Evolutionary conservation across 331 rosid genomes (phyloP).

Genomic region (Phaseolus coccineus): DNA sequence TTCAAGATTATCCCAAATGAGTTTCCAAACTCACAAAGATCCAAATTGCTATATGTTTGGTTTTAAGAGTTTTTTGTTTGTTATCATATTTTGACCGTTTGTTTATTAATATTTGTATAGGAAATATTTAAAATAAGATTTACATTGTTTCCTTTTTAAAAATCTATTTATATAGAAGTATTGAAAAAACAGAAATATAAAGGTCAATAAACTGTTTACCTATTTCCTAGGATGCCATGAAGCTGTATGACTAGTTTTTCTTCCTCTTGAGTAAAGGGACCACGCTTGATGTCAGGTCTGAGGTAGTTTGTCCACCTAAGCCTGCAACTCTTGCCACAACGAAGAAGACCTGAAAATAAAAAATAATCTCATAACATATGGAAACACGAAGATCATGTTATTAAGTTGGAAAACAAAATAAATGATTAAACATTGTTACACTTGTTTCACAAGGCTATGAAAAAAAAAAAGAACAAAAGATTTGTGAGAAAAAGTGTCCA

Average conservation of each 20-base stretch:
- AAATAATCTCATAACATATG: background rate
- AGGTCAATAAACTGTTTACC: slow-evolving; percentile 53
- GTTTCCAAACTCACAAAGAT: background rate
- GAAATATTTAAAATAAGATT: background rate
- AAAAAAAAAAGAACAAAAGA: background rate
- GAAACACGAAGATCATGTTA: background rate
- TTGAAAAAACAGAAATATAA: background rate
- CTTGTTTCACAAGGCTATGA: background rate
- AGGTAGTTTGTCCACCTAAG: slow-evolving; percentile 98
- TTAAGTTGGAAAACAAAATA: slow-evolving; percentile 30
- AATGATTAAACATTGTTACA: background rate
- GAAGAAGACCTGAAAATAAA: slow-evolving; percentile 83
- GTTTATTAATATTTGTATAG: background rate
- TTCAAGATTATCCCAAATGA: background rate
- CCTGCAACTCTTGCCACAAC: slow-evolving; percentile 98
- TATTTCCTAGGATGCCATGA: slow-evolving; percentile 95
- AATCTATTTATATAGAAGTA: background rate
- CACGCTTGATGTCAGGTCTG: slow-evolving; percentile 93
- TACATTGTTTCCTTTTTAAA: background rate
- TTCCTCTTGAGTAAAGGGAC: slow-evolving; percentile 87
- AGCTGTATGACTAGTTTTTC: slow-evolving; percentile 94
- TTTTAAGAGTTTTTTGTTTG: background rate
- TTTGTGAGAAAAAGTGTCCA: background rate
- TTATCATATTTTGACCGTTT: background rate
- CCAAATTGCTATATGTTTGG: background rate